Evolutionary conservation across 1,139 yeast genomes (phyloP).

Genomic region (Candida tropicalis): DNA sequence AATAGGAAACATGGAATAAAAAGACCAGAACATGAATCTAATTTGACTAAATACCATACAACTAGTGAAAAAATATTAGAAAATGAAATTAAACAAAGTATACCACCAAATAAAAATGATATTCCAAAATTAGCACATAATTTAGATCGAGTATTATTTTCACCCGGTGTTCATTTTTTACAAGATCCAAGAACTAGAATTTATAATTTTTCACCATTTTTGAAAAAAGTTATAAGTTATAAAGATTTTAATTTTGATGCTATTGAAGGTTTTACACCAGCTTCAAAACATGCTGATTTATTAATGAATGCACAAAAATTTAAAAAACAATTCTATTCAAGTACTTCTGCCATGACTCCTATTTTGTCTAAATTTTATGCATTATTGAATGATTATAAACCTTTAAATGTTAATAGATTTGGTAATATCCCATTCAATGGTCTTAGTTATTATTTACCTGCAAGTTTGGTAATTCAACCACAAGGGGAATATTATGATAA

Average conservation of each 20-base stretch:
- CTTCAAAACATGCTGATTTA: constrained; percentile 64
- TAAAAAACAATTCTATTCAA: constrained; percentile 58
- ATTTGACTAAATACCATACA: neutral
- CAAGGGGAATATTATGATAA: constrained; percentile 24
- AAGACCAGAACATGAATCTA: too few species aligned
- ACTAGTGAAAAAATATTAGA: constrained; percentile 5
- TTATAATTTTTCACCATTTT: constrained; percentile 66
- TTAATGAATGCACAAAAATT: constrained; percentile 49
- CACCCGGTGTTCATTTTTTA: constrained; percentile 82
- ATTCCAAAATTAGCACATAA: constrained; percentile 58
- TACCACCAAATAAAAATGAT: constrained; percentile 25
- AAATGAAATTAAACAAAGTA: constrained; percentile 24
- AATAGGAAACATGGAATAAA: too few species aligned
- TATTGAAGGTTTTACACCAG: constrained; percentile 61
- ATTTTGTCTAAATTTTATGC: constrained; percentile 75
- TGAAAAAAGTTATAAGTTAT: constrained; percentile 65
- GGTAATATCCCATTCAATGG: constrained; percentile 40
- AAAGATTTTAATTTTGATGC: constrained; percentile 67
- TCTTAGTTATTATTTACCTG: constrained; percentile 34
- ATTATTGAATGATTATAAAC: constrained; percentile 56
- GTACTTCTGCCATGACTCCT: constrained; percentile 88
- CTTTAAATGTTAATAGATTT: constrained; percentile 26
- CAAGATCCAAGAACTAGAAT: constrained; percentile 77
- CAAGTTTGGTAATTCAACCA: constrained; percentile 44
- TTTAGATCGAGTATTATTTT: constrained; percentile 68